phyloP scores from a whole-genome alignment of 2,329 filamentous ascomycete genomes.

The Colletotrichum liaoningense region DNA sequence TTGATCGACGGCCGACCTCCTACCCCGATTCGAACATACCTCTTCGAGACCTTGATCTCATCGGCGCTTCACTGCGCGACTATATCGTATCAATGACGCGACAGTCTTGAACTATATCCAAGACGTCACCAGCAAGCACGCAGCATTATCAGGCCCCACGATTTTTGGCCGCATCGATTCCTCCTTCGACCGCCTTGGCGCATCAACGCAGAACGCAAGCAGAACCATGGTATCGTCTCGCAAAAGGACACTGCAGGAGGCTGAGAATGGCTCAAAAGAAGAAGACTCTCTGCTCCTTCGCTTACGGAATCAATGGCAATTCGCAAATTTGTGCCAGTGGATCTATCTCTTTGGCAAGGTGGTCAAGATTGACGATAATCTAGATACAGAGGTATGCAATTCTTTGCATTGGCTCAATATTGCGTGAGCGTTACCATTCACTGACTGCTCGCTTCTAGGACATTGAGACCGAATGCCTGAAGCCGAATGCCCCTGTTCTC shows the following conservation, averaged over 20 bases:
- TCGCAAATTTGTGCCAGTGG: constrained; percentile 93
- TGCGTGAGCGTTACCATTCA: not conserved
- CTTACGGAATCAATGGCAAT: constrained; percentile 94
- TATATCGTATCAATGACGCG: constrained; percentile 20
- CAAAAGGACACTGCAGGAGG: constrained; percentile 61
- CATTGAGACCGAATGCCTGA: constrained; percentile 88
- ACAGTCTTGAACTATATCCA: not conserved
- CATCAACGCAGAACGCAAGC: not conserved
- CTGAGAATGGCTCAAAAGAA: constrained; percentile 45
- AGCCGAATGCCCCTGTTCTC: constrained; percentile 79
- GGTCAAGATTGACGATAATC: constrained; percentile 88
- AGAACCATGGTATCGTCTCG: constrained; percentile 56
- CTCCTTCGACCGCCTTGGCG: not conserved
- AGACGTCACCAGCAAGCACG: not conserved
- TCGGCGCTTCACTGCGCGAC: not conserved
- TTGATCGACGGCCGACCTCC: not conserved
- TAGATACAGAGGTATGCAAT: constrained; percentile 84
- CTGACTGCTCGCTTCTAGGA: constrained; percentile 65
- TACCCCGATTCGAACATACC: not conserved
- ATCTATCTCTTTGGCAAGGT: constrained; percentile 90
- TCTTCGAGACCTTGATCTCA: not conserved
- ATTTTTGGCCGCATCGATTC: not conserved
- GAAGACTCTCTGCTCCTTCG: constrained; percentile 65
- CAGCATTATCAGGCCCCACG: not conserved
- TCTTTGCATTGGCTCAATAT: constrained; percentile 37